Percentiles rank a stretch among this genome's conserved stretches.
phyloP scores from a whole-genome alignment of 306 rosid genomes.

The Rosa lucieae region DNA sequence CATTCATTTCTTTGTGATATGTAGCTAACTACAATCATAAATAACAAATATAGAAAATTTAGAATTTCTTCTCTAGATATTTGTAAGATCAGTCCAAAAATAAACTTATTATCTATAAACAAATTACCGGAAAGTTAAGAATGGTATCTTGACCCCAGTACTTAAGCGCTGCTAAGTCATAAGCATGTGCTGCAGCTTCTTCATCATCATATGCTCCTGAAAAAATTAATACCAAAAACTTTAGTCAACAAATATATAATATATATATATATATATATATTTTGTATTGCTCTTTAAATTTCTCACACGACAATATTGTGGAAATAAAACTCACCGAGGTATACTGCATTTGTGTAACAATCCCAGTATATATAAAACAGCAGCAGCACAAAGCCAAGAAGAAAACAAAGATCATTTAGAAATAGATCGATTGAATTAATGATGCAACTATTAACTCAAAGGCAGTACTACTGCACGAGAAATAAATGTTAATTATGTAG shows the following conservation, averaged over 20 bases:
- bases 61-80: not conserved
- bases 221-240: not conserved
- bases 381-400: constrained; percentile 9
- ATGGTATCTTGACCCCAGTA: constrained; percentile 44
- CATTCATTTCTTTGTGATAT: constrained; percentile 38
- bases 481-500: not conserved
- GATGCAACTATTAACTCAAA: not conserved
- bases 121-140: constrained; percentile 42
- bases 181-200: constrained; percentile 38
- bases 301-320: not conserved
- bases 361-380: not conserved
- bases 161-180: constrained; percentile 42
- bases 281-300: not conserved
- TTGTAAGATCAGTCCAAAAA: not conserved
- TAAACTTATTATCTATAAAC: not conserved
- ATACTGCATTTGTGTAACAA: constrained; percentile 43
- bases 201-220: constrained; percentile 40
- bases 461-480: not conserved
- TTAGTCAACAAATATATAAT: not conserved
- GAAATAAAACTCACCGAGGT: constrained; percentile 54
- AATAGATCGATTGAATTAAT: not conserved
- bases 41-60: not conserved
- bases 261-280: too few relatives aligned
- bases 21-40: constrained; percentile 21
- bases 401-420: not conserved